Evolutionary conservation across 495 filamentous ascomycete species (phyloP).

Genomic region (Hypoxylon intermedium): DNA sequence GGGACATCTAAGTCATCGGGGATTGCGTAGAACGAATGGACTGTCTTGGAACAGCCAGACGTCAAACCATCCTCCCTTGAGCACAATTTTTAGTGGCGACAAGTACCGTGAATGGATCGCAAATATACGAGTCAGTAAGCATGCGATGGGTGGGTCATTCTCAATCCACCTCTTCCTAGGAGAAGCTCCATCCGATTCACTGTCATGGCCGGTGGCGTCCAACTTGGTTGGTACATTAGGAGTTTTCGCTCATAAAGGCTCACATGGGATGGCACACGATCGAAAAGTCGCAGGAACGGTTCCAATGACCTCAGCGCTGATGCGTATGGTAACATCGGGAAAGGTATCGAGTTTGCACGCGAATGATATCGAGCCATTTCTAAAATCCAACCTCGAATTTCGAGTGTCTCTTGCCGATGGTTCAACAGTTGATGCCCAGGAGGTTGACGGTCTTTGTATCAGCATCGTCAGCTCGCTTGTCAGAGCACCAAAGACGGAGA

Average conservation of each 20-base stretch:
- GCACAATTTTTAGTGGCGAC: slow-evolving; percentile 38
- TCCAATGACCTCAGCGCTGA: slow-evolving; percentile 62
- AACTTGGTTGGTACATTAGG: slow-evolving; percentile 63
- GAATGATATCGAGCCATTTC: slow-evolving; percentile 50
- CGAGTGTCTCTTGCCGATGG: slow-evolving; percentile 46
- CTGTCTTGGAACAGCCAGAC: slow-evolving; percentile 35
- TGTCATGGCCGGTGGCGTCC: slow-evolving; percentile 50
- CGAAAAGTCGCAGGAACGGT: slow-evolving; percentile 59
- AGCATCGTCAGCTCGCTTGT: slow-evolving; percentile 53
- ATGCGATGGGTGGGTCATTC: slow-evolving; percentile 61
- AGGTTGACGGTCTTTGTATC: slow-evolving; percentile 47
- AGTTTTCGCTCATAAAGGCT: slow-evolving; percentile 54
- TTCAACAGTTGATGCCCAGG: slow-evolving; percentile 25
- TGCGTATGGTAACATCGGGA: slow-evolving; percentile 48
- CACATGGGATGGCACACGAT: slow-evolving; percentile 14
- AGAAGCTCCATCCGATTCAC: slow-evolving; percentile 46
- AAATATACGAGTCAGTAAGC: slow-evolving; percentile 64
- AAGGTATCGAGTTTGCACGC: slow-evolving; percentile 52
- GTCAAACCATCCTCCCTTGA: slow-evolving; percentile 21
- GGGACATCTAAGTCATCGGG: neutral
- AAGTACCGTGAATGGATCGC: slow-evolving; percentile 65
- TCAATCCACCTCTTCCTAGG: slow-evolving; percentile 69
- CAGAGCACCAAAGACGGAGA: slow-evolving; percentile 42
- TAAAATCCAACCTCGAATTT: slow-evolving; percentile 53
- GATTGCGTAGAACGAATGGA: slow-evolving; percentile 7